phyloP scores from a whole-genome alignment of 768 basidiomycete species.

The Lyophyllum decastes region DNA sequence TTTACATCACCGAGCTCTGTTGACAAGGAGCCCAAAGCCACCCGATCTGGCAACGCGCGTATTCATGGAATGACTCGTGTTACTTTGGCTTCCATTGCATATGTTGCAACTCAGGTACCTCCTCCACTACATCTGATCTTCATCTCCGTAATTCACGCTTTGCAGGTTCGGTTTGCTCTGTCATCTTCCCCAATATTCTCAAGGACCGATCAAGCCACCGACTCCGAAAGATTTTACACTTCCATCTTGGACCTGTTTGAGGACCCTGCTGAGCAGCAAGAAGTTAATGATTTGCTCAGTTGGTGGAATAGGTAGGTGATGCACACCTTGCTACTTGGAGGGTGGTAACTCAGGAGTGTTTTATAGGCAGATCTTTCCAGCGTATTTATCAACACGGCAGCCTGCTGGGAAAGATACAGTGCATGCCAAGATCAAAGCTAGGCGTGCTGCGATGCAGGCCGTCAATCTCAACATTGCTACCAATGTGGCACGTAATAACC shows the following conservation, averaged over 20 bases:
- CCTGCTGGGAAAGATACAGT: background rate
- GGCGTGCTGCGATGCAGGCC: background rate
- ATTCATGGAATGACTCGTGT: slow-evolving; percentile 11
- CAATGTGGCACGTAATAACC: background rate
- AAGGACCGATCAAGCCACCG: background rate
- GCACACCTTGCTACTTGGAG: background rate
- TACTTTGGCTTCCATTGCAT: slow-evolving; percentile 17
- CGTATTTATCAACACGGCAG: background rate
- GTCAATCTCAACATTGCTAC: background rate
- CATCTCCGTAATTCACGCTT: background rate
- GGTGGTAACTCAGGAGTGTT: background rate
- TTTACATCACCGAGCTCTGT: slow-evolving; percentile 32
- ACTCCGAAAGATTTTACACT: background rate
- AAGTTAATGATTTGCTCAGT: slow-evolving; percentile 12
- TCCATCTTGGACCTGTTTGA: background rate
- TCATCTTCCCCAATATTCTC: background rate
- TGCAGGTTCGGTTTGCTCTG: background rate
- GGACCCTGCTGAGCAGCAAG: background rate
- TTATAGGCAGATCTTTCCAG: background rate
- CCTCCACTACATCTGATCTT: background rate
- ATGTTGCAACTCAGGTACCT: slow-evolving; percentile 20
- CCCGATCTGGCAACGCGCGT: slow-evolving; percentile 1
- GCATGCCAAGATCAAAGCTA: background rate
- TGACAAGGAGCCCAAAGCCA: slow-evolving; percentile 25
- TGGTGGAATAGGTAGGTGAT: slow-evolving; percentile 14